Evolutionary conservation across 108 stramenopile genomes (phyloP).

Genomic region (Skeletonema tropicum): DNA sequence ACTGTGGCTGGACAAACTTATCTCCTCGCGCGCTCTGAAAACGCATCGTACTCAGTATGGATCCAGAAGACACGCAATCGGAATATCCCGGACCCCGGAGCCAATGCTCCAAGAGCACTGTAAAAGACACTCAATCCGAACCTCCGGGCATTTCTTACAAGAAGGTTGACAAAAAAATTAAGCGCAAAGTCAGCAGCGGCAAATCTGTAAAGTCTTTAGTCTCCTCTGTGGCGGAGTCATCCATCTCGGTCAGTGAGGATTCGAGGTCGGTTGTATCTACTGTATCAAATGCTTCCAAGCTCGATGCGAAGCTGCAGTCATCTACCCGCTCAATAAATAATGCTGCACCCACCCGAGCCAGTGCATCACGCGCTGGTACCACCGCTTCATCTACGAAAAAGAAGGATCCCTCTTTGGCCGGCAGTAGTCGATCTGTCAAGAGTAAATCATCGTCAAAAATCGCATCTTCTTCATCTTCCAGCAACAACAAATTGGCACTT

Average conservation of each 20-base stretch:
- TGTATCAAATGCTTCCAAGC: neutral
- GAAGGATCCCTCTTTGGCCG: neutral
- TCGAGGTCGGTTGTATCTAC: neutral
- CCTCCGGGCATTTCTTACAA: constrained; percentile 23
- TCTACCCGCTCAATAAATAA: neutral
- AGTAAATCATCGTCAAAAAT: neutral
- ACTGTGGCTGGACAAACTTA: no score
- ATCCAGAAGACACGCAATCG: neutral
- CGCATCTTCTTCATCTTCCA: neutral
- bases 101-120: constrained; percentile 10
- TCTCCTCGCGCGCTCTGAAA: neutral
- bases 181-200: neutral
- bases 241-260: neutral
- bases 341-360: neutral
- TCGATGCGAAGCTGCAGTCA: neutral
- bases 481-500: neutral
- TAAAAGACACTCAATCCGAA: constrained; percentile 35
- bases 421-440: neutral
- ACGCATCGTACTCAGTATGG: neutral
- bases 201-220: neutral
- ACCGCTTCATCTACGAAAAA: neutral
- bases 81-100: neutral
- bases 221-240: neutral
- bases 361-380: neutral
- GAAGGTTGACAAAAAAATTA: neutral